Evolutionary conservation across 2,329 filamentous ascomycete genomes (phyloP).

Genomic region (Arachnomyces sp.): DNA sequence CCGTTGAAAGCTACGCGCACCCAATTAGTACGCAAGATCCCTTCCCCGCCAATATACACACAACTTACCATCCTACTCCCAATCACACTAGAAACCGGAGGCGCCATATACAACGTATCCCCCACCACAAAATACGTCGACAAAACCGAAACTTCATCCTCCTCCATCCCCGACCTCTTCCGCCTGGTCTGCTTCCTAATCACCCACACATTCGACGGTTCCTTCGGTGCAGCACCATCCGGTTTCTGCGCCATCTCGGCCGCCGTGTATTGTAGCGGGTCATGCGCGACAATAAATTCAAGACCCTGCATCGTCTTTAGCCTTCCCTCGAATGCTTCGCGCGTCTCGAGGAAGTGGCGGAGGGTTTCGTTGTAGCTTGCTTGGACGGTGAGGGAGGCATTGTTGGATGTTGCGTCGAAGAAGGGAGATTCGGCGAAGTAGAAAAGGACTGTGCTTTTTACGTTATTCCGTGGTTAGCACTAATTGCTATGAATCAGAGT

Average conservation of each 20-base stretch:
- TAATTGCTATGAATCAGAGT: not conserved
- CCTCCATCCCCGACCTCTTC: conserved; percentile 31
- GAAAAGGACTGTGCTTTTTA: conserved; percentile 42
- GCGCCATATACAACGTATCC: conserved; percentile 53
- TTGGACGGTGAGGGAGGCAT: conserved; percentile 48
- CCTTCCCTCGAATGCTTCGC: conserved; percentile 47
- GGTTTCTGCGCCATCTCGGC: conserved; percentile 17
- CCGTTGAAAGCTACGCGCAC: conserved; percentile 42
- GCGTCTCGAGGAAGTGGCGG: conserved; percentile 45
- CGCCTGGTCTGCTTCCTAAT: conserved; percentile 51
- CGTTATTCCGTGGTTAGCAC: not conserved
- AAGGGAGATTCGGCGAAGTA: conserved; percentile 58
- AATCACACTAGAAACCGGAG: conserved; percentile 51
- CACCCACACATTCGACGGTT: conserved; percentile 49
- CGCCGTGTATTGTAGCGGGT: conserved; percentile 43
- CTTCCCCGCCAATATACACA: conserved; percentile 5
- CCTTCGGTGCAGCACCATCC: conserved; percentile 29
- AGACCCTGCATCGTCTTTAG: conserved; percentile 48
- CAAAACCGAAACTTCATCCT: conserved; percentile 45
- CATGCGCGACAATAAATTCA: conserved; percentile 52
- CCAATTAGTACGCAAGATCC: conserved; percentile 3
- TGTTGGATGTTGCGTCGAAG: conserved; percentile 54
- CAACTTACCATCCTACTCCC: conserved; percentile 44
- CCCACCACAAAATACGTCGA: conserved; percentile 55
- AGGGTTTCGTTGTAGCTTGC: conserved; percentile 41